Percentiles rank a stretch among this genome's conserved stretches.
Conservation (phyloP, 2,329 filamentous ascomycete species). For the Dactylellina cionopaga region DNA sequence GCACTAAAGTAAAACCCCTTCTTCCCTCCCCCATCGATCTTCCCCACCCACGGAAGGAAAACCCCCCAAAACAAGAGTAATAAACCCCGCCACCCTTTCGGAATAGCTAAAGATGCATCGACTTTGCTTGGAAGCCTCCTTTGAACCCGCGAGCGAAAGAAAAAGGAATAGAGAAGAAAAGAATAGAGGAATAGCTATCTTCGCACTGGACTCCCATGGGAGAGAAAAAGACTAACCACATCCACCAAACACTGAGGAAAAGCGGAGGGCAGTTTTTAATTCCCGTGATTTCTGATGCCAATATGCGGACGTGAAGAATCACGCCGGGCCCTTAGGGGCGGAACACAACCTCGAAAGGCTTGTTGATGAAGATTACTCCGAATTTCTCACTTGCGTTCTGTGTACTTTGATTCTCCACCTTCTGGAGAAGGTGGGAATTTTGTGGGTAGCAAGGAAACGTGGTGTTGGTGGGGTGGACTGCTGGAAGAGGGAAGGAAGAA, state of each 20-base stretch:
- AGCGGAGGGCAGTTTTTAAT: constrained; percentile 53
- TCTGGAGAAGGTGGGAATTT: constrained; percentile 59
- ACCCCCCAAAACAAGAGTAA: constrained; percentile 74
- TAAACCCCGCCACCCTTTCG: constrained; percentile 56
- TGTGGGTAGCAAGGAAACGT: constrained; percentile 71
- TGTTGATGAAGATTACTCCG: constrained; percentile 77
- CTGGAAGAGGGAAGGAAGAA: constrained; percentile 60
- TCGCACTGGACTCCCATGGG: constrained; percentile 53
- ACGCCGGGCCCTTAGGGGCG: constrained; percentile 77
- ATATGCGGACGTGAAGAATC: constrained; percentile 71
- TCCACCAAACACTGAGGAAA: constrained; percentile 17
- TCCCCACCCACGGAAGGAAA: constrained; percentile 65
- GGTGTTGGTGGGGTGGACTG: constrained; percentile 68
- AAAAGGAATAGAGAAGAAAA: neutral
- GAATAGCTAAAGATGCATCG: constrained; percentile 56
- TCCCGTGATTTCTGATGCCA: constrained; percentile 78
- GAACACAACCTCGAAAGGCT: constrained; percentile 62
- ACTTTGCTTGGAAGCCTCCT: neutral
- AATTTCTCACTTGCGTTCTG: constrained; percentile 78
- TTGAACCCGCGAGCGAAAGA: neutral
- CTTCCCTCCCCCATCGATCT: constrained; percentile 65
- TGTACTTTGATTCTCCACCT: constrained; percentile 1
- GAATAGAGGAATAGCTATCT: constrained; percentile 51
- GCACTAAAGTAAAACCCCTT: constrained; percentile 77
- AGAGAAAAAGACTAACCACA: constrained; percentile 13